Conservation (phyloP, 441 rosid species). For the Lagerstroemia fauriei region DNA sequence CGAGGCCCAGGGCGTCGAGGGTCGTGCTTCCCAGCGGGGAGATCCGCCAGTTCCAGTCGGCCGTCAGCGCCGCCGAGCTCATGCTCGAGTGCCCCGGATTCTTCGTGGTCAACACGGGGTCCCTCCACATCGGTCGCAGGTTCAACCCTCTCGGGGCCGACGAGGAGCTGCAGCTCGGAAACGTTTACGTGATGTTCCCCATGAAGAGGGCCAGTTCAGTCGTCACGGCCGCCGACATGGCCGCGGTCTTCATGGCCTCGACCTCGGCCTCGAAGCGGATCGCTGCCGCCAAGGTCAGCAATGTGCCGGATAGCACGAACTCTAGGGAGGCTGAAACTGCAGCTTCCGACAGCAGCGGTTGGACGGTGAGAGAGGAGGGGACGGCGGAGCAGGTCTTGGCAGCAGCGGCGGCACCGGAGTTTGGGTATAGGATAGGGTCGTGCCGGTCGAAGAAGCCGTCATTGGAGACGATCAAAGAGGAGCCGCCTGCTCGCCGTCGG, state of each 20-base stretch:
- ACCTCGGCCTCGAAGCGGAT: background rate
- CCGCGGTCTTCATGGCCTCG: slow-evolving; percentile 40
- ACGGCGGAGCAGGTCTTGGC: background rate
- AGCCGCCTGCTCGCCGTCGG: slow-evolving; percentile 26
- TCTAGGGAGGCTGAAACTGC: background rate
- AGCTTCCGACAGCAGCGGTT: background rate
- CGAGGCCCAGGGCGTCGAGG: slow-evolving; percentile 31
- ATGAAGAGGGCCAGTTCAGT: slow-evolving; percentile 51
- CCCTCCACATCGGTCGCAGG: slow-evolving; percentile 58
- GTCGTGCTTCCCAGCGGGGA: slow-evolving; percentile 61
- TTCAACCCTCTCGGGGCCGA: slow-evolving; percentile 59
- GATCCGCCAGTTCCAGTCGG: slow-evolving; percentile 47
- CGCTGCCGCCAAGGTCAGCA: background rate
- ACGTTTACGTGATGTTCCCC: slow-evolving; percentile 58
- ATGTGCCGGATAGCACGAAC: slow-evolving; percentile 17
- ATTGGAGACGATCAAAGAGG: slow-evolving; percentile 67
- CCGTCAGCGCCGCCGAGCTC: slow-evolving; percentile 57
- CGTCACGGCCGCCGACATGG: slow-evolving; percentile 56
- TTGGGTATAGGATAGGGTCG: slow-evolving; percentile 37
- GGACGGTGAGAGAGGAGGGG: background rate
- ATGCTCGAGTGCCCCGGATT: slow-evolving; percentile 62
- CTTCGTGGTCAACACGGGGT: slow-evolving; percentile 47
- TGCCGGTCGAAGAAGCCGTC: slow-evolving; percentile 61
- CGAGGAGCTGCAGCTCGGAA: slow-evolving; percentile 59
- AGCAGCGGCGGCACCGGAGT: slow-evolving; percentile 31